Base-by-base conservation (phyloP, 495 filamentous ascomycete genomes). In the Penicillium soppii region DNA sequence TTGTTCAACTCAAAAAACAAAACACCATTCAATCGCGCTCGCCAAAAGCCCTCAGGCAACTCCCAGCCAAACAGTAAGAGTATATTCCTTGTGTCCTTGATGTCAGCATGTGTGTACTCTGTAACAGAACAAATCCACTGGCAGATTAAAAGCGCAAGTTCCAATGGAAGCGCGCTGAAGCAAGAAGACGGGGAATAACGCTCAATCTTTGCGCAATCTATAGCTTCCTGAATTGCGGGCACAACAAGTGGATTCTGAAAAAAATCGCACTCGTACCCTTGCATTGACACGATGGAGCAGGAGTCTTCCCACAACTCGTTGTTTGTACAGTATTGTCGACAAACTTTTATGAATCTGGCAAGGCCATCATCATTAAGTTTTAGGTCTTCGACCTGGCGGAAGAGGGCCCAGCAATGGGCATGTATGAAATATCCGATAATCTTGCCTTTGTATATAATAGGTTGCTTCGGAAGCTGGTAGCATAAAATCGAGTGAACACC, bases 11-110 rank as follows among this genome's bases (percentile, higher is more conserved):
- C 47, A 26, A 50, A 35, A 22, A 56, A 51, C 10, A 50, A 20
- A 25, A 30, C 17, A 33, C 52, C 43, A 10, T 36, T 16, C 2
- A 52, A 35, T 25, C 54, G 29, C 23, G 6, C 15, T 47, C 27
- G 43, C 48, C 48, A 56, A 23, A 56, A 52, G 21, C 36, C 47
- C 10, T 30, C 38, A 16, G 54, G 48, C 7, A 52, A 16, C 30
- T 42, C 6, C 47, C 48, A 56, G 4, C 42, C 26, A 51, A 56
- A 52, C 12, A 12, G 37, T 19, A 47, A 27, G 20, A 56, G 54
- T 37, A 56, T 43, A 52, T 56, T 52, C 13, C 19, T 29, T 27
- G 47, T 23, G 22, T 47, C 41, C 17, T 35, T 9, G 13, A 52
- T 29, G 41, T 47, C 32, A 25, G 30, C 13, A 10, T 2, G 13